Evolutionary conservation across 805 yeast genomes (phyloP).

Genomic region (Cyberlindnera maclurae): DNA sequence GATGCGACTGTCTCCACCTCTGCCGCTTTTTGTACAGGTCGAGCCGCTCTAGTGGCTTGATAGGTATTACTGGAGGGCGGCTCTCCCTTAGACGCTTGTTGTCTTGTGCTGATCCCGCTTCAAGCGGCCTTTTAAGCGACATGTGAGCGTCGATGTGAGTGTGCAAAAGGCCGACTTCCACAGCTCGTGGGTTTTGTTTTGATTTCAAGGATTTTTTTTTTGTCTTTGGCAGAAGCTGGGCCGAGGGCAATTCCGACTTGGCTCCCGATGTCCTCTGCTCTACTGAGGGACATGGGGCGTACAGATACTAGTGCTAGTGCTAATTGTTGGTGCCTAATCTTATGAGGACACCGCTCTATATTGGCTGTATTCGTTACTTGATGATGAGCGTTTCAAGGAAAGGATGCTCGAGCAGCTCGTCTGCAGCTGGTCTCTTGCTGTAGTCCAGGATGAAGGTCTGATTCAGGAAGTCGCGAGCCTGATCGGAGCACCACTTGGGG

Average conservation of each 20-base stretch:
- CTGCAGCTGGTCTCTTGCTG: constrained; percentile 65
- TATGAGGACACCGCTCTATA: too few species aligned
- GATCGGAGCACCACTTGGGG: constrained; percentile 66
- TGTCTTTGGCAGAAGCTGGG: background rate
- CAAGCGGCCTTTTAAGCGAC: constrained; percentile 2
- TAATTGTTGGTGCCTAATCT: too few species aligned
- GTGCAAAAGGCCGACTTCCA: background rate
- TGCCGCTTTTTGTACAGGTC: constrained; percentile 21
- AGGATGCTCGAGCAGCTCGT: constrained; percentile 57
- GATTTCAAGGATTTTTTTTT: constrained; percentile 1
- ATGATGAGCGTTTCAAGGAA: constrained; percentile 33
- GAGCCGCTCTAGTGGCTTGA: constrained; percentile 22
- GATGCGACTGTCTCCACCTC: constrained; percentile 22
- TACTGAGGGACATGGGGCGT: too few species aligned
- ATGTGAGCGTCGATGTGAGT: background rate
- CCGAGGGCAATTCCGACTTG: too few species aligned
- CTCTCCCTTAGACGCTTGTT: constrained; percentile 1
- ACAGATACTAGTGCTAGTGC: too few species aligned
- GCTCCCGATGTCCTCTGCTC: too few species aligned
- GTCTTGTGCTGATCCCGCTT: background rate
- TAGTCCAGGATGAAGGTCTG: constrained; percentile 73
- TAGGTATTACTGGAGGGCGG: constrained; percentile 28
- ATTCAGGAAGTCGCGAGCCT: constrained; percentile 57
- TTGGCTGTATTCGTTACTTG: background rate
- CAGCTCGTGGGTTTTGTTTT: background rate